Evolutionary conservation across 108 stramenopile genomes (phyloP).

Genomic region (Fragilariopsis cylindrus): DNA sequence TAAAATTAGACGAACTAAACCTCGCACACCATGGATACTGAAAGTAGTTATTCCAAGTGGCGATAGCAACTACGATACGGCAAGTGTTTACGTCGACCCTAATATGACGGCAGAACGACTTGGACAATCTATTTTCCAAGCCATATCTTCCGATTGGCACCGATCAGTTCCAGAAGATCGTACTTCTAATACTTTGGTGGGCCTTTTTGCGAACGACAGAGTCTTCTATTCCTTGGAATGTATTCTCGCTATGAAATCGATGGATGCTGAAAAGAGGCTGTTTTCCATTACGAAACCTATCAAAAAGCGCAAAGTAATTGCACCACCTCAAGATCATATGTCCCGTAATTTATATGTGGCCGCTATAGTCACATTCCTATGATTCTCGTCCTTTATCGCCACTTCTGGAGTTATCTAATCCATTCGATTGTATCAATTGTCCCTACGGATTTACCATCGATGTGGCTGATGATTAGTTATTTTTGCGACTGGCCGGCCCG

Average conservation of each 20-base stretch:
- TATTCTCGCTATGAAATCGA: conserved; percentile 15
- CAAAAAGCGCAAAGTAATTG: background rate
- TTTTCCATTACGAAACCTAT: background rate
- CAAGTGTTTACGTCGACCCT: conserved; percentile 7
- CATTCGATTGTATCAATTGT: background rate
- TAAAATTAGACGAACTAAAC: background rate
- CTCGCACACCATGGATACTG: background rate
- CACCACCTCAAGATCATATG: background rate
- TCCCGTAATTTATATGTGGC: background rate
- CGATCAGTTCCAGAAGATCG: background rate
- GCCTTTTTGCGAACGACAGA: conserved; percentile 29
- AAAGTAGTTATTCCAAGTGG: background rate
- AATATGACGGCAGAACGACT: conserved; percentile 13
- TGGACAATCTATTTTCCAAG: conserved; percentile 8
- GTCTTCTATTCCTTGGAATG: conserved; percentile 29
- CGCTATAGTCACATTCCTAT: background rate
- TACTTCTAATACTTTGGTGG: background rate
- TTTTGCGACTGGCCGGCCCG: conserved; percentile 46
- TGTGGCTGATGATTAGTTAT: background rate
- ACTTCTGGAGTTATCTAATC: background rate
- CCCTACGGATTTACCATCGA: background rate
- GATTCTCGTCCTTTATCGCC: background rate
- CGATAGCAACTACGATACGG: background rate
- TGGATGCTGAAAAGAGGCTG: conserved; percentile 1
- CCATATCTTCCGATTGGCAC: background rate